Conservation (phyloP, 495 filamentous ascomycete species). For the Trypethelium eluteriae region DNA sequence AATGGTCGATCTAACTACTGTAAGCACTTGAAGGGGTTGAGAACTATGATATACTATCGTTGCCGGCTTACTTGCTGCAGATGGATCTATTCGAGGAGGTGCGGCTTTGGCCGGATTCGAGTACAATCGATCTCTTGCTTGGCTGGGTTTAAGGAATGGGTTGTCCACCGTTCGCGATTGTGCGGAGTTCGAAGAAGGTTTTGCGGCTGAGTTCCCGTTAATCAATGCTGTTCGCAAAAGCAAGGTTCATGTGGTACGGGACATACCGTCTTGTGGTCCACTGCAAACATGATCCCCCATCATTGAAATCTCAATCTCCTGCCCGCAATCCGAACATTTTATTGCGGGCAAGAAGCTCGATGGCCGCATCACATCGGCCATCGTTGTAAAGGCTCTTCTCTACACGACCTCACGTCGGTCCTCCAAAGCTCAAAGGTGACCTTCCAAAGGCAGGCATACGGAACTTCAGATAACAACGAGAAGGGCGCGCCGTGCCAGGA, state of each 20-base stretch:
- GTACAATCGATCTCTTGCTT: constrained; percentile 22
- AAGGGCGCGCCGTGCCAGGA: not conserved
- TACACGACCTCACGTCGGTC: not conserved
- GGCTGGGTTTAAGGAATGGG: constrained; percentile 11
- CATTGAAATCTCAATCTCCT: constrained; percentile 76
- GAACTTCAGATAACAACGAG: not conserved
- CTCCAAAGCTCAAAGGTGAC: constrained; percentile 4
- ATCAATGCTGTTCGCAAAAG: constrained; percentile 12
- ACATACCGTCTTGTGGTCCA: constrained; percentile 22
- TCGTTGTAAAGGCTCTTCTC: constrained; percentile 19
- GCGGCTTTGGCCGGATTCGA: constrained; percentile 26
- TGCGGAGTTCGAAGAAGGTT: not conserved
- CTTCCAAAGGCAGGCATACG: not conserved
- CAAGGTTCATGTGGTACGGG: constrained; percentile 12
- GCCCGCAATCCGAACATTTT: constrained; percentile 87
- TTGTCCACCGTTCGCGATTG: constrained; percentile 1
- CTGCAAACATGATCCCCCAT: constrained; percentile 88
- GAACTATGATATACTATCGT: constrained; percentile 38
- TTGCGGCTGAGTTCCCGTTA: not conserved
- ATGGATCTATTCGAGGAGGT: constrained; percentile 50
- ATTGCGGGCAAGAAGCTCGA: constrained; percentile 78
- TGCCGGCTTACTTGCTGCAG: constrained; percentile 50
- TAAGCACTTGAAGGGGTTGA: constrained; percentile 23
- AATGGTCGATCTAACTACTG: constrained; percentile 28
- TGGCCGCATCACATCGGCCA: constrained; percentile 44